Percentiles rank a stretch among this genome's conserved stretches.
Conservation (phyloP, 2,329 filamentous ascomycete genomes). For the Cordyceps javanica region DNA sequence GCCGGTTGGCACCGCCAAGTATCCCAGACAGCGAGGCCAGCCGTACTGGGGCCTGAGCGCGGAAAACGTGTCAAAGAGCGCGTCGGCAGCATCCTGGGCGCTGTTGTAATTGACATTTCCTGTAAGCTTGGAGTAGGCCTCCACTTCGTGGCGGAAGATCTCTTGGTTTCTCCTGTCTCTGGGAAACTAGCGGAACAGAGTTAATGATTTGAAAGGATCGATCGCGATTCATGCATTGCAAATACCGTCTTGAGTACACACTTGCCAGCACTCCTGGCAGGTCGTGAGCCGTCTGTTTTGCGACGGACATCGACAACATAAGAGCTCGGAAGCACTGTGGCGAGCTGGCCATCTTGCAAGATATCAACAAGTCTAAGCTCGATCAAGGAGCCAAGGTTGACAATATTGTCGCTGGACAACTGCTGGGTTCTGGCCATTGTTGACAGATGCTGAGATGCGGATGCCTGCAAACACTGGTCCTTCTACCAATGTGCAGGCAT, state of each 20-base stretch:
- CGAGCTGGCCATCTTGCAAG: neutral
- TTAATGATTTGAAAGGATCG: neutral
- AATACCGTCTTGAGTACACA: neutral
- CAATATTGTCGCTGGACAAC: neutral
- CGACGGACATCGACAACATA: neutral
- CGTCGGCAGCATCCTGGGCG: neutral
- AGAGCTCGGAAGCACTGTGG: neutral
- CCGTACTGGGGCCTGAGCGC: neutral
- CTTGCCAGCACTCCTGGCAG: neutral
- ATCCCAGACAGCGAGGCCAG: conserved; percentile 4
- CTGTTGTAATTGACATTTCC: neutral
- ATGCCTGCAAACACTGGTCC: neutral
- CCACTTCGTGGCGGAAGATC: neutral
- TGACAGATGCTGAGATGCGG: neutral
- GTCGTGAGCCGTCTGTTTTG: conserved; percentile 1
- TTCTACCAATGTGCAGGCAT: neutral
- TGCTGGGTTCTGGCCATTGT: conserved; percentile 1
- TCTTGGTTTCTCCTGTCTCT: neutral
- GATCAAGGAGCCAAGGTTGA: neutral
- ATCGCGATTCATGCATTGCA: neutral
- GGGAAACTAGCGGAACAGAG: neutral
- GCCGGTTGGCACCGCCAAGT: neutral
- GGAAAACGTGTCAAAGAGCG: neutral
- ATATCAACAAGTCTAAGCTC: neutral
- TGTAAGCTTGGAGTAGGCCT: neutral